A percentile compares a stretch with the other conserved stretches of the same genome.
Conservation (phyloP, 2,329 filamentous ascomycete genomes). For the Tympanopsis confertula region DNA sequence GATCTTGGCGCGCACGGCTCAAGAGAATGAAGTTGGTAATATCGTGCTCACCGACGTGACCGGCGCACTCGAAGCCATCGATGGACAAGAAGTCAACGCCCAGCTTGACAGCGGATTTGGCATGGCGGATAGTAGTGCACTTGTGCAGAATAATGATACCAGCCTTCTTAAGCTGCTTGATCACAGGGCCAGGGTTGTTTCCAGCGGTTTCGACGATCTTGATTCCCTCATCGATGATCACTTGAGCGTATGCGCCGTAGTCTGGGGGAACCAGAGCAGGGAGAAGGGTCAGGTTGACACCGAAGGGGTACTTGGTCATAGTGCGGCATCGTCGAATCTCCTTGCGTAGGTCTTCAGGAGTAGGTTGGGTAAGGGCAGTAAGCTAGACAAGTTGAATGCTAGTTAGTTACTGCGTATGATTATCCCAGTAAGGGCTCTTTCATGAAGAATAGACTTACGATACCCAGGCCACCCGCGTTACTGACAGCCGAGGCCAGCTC, state of each 20-base stretch:
- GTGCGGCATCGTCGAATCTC: conserved; percentile 80
- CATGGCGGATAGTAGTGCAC: conserved; percentile 92
- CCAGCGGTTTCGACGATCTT: conserved; percentile 86
- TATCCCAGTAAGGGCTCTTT: too few relatives aligned
- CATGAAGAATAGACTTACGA: conserved; percentile 34
- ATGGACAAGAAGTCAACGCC: conserved; percentile 95
- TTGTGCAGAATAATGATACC: conserved; percentile 81
- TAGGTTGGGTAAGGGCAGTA: conserved; percentile 83
- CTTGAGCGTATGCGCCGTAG: conserved; percentile 83
- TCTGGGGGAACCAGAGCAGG: conserved; percentile 82
- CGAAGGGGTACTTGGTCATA: conserved; percentile 73
- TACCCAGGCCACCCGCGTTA: conserved; percentile 72
- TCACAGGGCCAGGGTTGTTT: conserved; percentile 82
- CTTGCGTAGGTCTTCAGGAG: conserved; percentile 79
- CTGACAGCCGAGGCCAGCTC: conserved; percentile 66
- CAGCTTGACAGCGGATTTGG: conserved; percentile 79
- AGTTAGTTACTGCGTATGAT: too few relatives aligned
- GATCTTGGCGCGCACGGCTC: conserved; percentile 69
- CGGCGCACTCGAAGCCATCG: conserved; percentile 95
- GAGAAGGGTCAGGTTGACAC: conserved; percentile 87
- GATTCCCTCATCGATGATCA: conserved; percentile 86
- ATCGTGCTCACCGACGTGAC: conserved; percentile 73
- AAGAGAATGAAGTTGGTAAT: conserved; percentile 87
- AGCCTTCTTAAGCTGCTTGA: conserved; percentile 73
- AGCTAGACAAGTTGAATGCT: conserved; percentile 17